These are phyloP conservation scores for Backusella psychrophila DNA, from an alignment of 192 early-diverging fungal genomes.

Conservation along the genomic window DNA sequence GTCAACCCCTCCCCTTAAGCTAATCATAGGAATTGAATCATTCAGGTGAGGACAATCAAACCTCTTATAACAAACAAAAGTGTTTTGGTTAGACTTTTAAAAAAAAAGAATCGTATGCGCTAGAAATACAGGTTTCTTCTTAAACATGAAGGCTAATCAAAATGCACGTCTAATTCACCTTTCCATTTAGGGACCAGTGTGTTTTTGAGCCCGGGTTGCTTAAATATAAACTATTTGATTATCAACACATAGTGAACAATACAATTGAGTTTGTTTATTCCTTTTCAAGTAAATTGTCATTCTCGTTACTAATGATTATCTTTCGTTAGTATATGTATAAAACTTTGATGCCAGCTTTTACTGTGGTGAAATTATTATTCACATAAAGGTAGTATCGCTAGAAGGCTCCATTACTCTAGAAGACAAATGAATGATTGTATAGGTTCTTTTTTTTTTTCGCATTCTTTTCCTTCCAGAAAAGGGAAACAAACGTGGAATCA, in stretches of 20 bases:
- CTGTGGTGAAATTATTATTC: neutral
- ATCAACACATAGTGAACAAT: too few relatives aligned
- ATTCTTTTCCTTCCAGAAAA: neutral
- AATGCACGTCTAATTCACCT: neutral
- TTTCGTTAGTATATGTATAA: too few relatives aligned
- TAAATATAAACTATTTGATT: too few relatives aligned
- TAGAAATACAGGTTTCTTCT: neutral
- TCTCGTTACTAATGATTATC: too few relatives aligned
- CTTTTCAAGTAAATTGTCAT: too few relatives aligned
- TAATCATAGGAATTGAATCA: too few relatives aligned
- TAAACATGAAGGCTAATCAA: neutral
- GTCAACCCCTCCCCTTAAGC: too few relatives aligned
- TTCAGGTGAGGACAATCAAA: neutral
- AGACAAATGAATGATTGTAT: neutral
- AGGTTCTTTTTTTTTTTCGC: neutral
- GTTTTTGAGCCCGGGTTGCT: too few relatives aligned
- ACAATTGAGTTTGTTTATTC: too few relatives aligned
- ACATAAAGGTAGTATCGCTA: neutral
- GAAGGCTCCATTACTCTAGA: neutral
- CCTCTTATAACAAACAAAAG: neutral
- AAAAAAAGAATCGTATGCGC: neutral
- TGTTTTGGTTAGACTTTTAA: neutral
- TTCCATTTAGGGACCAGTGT: neutral
- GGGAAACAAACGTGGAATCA: neutral
- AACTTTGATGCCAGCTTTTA: too few relatives aligned